These are phyloP conservation scores for Coffea eugenioides DNA, from an alignment of 257 asterid species.

Conservation along the genomic window DNA sequence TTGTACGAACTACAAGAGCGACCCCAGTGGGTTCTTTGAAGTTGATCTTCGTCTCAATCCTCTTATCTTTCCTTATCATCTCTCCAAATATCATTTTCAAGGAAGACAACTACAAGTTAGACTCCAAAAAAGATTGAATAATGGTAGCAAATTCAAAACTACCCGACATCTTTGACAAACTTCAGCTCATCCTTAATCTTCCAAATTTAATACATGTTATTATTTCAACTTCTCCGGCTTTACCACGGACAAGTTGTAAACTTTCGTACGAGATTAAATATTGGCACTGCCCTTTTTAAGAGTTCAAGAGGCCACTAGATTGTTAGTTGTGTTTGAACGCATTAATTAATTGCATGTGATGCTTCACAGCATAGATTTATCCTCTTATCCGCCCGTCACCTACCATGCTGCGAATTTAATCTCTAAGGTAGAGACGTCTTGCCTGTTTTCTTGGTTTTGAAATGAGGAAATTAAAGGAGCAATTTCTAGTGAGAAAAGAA, in stretches of 20 bases:
- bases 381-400: background rate
- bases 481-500: background rate
- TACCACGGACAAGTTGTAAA: background rate
- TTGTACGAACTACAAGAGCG: background rate
- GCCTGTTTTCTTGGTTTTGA: background rate
- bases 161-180: constrained; percentile 11
- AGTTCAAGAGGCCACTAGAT: background rate
- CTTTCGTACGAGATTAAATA: background rate
- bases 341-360: background rate
- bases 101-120: constrained; percentile 1
- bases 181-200: background rate
- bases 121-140: background rate
- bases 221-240: background rate
- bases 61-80: background rate
- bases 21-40: background rate
- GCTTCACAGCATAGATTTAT: background rate
- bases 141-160: background rate
- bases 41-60: background rate
- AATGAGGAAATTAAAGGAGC: too few species aligned
- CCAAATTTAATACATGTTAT: background rate
- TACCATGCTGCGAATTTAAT: background rate
- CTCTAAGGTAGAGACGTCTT: background rate
- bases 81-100: constrained; percentile 13
- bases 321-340: background rate
- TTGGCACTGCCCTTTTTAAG: background rate